Evolutionary conservation across 192 early-diverging fungal species (phyloP), one percentile per base, ranked within the genome.

Genomic region (Borealophlyctis nickersoniae): DNA sequence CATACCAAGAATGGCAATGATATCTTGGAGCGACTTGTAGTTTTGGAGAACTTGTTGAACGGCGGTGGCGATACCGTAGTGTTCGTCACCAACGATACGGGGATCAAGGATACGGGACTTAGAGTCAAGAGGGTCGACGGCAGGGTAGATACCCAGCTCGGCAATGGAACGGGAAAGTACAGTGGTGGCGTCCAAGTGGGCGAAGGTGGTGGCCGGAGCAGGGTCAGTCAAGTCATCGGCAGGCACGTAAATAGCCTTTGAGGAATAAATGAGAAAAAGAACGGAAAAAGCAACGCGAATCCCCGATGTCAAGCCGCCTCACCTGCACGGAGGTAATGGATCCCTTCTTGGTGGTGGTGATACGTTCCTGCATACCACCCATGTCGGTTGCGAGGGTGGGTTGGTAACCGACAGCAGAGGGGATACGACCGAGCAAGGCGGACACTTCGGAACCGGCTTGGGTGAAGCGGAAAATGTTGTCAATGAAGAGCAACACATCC

Each of bases 391-490:
- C 90, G 62, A 95, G 87, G 45, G 95, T 98, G 76, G 95, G 95
- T 83, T 98, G 95, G 88, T 98, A 98, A 87, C 95, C 95, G 82
- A 98, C 95, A 83, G 95, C 95, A 49, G 95, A 98, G 69, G 95
- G 94, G 76, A 98, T 98, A 93, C 95, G 93, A 75, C 94, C 93
- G 69, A 98, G 88, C 71, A 98, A 84, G 58, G 95, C 94, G 84
- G 95, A 98, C 87, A 98, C 95, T 77, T 98, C 95, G 63, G 95
- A 98, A 93, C 95, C 95, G 77, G 95, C 95, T 83, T 98, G 95
- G 51, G 94, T 98, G 89, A 98, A 98, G 77, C 95, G 87, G 93
- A 98, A 98, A 91, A 98, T 96, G 89, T 98, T 98, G 90, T 98
- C 95, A 77, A 98, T 91, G 86, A 98, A 98, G 71, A 98, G 89